phyloP scores from a whole-genome alignment of 169 alveolate genomes.

The Plasmodium billcollinsi region DNA sequence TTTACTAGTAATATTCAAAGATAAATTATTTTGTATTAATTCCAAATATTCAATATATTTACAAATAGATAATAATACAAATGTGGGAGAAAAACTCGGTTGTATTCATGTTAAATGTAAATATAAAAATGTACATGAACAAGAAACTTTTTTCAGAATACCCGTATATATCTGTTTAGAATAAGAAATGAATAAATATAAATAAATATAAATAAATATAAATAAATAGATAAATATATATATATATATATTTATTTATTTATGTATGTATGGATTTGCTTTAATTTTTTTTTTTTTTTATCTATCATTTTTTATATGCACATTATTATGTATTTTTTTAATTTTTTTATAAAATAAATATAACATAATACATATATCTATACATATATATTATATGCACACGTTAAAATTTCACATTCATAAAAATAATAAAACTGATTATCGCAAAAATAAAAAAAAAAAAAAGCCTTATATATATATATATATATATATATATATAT shows the following conservation, averaged over 20 bases:
- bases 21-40: constrained; percentile 58
- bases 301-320: too few relatives aligned
- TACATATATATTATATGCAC: too few relatives aligned
- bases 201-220: background rate
- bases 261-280: too few relatives aligned
- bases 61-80: constrained; percentile 7
- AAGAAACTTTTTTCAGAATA: constrained; percentile 13
- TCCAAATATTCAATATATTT: constrained; percentile 59
- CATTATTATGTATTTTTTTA: too few relatives aligned
- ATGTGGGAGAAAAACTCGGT: constrained; percentile 43
- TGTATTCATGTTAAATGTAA: constrained; percentile 15
- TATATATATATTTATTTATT: background rate
- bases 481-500: too few relatives aligned
- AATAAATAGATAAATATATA: background rate
- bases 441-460: too few relatives aligned
- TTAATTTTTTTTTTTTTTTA: too few relatives aligned
- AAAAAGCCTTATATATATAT: too few relatives aligned
- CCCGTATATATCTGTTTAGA: constrained; percentile 30
- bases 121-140: constrained; percentile 40
- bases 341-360: too few relatives aligned
- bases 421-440: too few relatives aligned
- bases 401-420: too few relatives aligned
- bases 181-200: background rate
- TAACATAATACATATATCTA: too few relatives aligned
- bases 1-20: constrained; percentile 33